Evolutionary conservation across 2,329 filamentous ascomycete genomes (phyloP).

Genomic region (Reticulascus tulasneorum): DNA sequence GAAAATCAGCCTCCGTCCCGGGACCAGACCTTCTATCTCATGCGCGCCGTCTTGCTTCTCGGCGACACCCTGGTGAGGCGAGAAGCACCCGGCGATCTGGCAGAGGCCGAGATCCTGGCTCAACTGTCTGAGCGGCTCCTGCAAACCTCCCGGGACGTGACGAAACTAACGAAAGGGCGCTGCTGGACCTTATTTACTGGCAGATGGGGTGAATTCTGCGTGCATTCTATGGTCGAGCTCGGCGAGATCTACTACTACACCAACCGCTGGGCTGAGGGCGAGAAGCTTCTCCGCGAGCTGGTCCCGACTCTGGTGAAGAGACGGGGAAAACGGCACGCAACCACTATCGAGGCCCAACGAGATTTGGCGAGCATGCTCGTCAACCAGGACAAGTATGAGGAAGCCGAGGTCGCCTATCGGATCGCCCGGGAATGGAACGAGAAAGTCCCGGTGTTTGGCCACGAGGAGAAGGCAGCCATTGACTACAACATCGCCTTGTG

Average conservation of each 20-base stretch:
- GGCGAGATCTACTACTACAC: slow-evolving; percentile 19
- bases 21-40: slow-evolving; percentile 14
- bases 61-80: slow-evolving; percentile 15
- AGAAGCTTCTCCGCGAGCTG: slow-evolving; percentile 14
- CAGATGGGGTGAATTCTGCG: slow-evolving; percentile 14
- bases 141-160: slow-evolving; percentile 2
- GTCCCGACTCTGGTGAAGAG: slow-evolving; percentile 12
- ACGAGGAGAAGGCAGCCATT: slow-evolving; percentile 16
- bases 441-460: slow-evolving; percentile 11
- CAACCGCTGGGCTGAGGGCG: slow-evolving; percentile 14
- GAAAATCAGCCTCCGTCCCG: slow-evolving; percentile 8
- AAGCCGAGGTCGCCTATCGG: slow-evolving; percentile 13
- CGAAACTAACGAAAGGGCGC: slow-evolving; percentile 4
- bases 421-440: slow-evolving; percentile 15
- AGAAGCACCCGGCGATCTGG: slow-evolving; percentile 13
- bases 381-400: slow-evolving; percentile 14
- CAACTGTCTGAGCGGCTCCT: slow-evolving; percentile 11
- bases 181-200: slow-evolving; percentile 13
- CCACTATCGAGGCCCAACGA: slow-evolving; percentile 16
- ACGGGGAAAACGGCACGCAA: slow-evolving; percentile 11
- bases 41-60: slow-evolving; percentile 15
- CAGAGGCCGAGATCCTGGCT: slow-evolving; percentile 11
- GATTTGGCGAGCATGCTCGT: slow-evolving; percentile 16
- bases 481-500: slow-evolving; percentile 18
- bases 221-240: slow-evolving; percentile 18